These are phyloP conservation scores for Citrus unshiu DNA, from an alignment of 345 rosid species.

Conservation along the genomic window DNA sequence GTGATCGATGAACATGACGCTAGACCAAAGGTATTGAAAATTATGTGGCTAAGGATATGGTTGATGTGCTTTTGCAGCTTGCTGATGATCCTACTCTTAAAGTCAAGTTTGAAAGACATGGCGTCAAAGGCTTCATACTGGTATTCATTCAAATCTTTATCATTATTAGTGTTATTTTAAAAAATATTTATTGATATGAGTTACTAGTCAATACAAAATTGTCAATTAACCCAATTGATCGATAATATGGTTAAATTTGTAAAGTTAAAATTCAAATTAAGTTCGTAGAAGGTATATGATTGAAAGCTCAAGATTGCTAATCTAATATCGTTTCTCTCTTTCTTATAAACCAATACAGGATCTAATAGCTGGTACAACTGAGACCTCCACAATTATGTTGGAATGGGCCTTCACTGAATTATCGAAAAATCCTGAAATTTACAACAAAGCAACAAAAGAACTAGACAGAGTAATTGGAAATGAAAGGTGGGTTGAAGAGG, in stretches of 20 bases:
- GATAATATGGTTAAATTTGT: too few relatives aligned
- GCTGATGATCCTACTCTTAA: constrained; percentile 22
- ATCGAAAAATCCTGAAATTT: constrained; percentile 36
- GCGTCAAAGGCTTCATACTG: constrained; percentile 61
- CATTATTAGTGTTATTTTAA: too few relatives aligned
- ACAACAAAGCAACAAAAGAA: constrained; percentile 51
- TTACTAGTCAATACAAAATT: too few relatives aligned
- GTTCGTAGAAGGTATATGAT: too few relatives aligned
- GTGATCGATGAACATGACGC: constrained; percentile 52
- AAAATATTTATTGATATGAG: too few relatives aligned
- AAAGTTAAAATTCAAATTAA: too few relatives aligned
- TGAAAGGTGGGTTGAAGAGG: constrained; percentile 53
- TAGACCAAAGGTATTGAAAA: constrained; percentile 28
- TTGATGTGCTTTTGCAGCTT: constrained; percentile 57
- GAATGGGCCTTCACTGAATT: constrained; percentile 63
- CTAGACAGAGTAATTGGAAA: constrained; percentile 49
- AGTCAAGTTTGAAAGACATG: constrained; percentile 55
- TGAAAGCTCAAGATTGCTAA: too few relatives aligned
- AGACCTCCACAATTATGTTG: constrained; percentile 53
- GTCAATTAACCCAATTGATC: too few relatives aligned
- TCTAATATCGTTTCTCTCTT: too few relatives aligned
- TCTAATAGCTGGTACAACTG: constrained; percentile 55
- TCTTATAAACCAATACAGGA: constrained; percentile 25
- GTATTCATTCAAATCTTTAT: constrained; percentile 9
- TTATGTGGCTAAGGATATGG: constrained; percentile 56